These are phyloP conservation scores for Boeremia exigua DNA, from an alignment of 2,329 filamentous ascomycete genomes.

Conservation along the genomic window DNA sequence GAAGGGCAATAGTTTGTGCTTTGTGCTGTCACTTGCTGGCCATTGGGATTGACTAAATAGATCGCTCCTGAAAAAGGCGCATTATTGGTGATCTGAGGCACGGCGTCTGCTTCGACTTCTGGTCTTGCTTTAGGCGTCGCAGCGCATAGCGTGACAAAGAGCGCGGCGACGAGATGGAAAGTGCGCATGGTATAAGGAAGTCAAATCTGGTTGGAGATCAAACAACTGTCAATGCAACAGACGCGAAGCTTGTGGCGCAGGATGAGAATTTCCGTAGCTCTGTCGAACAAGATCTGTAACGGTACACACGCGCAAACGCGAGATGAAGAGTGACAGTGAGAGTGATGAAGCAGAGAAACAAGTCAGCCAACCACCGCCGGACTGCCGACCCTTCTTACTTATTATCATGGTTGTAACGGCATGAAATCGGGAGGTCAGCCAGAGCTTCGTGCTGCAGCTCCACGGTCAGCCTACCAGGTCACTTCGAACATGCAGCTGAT, in stretches of 20 bases:
- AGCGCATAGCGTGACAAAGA: constrained; percentile 17
- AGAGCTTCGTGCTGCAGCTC: constrained; percentile 37
- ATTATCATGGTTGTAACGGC: constrained; percentile 32
- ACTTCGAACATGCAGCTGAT: constrained; percentile 30
- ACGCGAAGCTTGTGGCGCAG: background rate
- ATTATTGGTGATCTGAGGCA: constrained; percentile 44
- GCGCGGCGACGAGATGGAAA: background rate
- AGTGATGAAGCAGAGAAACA: constrained; percentile 3
- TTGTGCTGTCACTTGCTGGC: constrained; percentile 43
- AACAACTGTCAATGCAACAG: background rate
- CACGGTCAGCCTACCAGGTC: constrained; percentile 39
- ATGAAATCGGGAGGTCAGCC: constrained; percentile 29
- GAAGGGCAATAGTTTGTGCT: constrained; percentile 42
- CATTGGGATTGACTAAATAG: constrained; percentile 45
- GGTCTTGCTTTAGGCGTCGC: constrained; percentile 36
- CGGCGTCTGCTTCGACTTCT: constrained; percentile 35
- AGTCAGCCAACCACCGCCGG: constrained; percentile 18
- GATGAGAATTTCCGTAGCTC: background rate
- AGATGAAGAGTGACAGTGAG: background rate
- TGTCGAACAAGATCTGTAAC: background rate
- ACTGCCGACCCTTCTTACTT: constrained; percentile 28
- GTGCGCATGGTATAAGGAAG: background rate
- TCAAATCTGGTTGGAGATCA: background rate
- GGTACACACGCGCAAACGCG: background rate
- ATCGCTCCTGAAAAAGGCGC: constrained; percentile 50